Percentiles rank a stretch among this genome's conserved stretches.
Evolutionary conservation across 176 grass and related monocot genomes (phyloP).

Genomic region (Carex cristatella): DNA sequence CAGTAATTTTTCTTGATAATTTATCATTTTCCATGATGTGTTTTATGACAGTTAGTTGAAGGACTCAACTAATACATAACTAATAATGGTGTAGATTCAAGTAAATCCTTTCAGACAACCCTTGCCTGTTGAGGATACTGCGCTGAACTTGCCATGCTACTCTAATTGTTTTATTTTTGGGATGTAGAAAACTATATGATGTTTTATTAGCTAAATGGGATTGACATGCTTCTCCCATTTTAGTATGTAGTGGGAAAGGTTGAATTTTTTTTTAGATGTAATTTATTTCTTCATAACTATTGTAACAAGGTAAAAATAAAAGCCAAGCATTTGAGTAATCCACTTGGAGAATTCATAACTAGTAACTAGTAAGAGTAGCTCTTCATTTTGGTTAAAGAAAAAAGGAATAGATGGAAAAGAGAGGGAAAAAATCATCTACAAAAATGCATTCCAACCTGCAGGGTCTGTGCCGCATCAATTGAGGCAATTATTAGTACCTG

Average conservation of each 20-base stretch:
- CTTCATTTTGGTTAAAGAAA: background rate
- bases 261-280: background rate
- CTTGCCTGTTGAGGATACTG: slow-evolving; percentile 53
- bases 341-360: background rate
- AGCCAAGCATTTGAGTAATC: background rate
- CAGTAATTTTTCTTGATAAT: slow-evolving; percentile 39
- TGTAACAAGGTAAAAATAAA: background rate
- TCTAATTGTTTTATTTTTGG: slow-evolving; percentile 89
- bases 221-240: background rate
- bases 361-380: background rate
- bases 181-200: slow-evolving; percentile 32
- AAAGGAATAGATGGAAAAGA: background rate
- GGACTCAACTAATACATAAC: background rate
- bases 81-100: slow-evolving; percentile 53
- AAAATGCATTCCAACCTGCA: background rate
- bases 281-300: background rate
- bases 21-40: background rate
- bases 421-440: background rate
- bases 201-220: background rate
- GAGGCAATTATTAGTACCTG: background rate
- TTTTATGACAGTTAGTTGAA: slow-evolving; percentile 1
- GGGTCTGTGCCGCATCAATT: background rate
- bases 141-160: slow-evolving; percentile 73
- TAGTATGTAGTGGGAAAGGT: background rate
- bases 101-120: slow-evolving; percentile 95